Evolutionary conservation across 768 basidiomycete species (phyloP).

Genomic region (Inosperma sp.): DNA sequence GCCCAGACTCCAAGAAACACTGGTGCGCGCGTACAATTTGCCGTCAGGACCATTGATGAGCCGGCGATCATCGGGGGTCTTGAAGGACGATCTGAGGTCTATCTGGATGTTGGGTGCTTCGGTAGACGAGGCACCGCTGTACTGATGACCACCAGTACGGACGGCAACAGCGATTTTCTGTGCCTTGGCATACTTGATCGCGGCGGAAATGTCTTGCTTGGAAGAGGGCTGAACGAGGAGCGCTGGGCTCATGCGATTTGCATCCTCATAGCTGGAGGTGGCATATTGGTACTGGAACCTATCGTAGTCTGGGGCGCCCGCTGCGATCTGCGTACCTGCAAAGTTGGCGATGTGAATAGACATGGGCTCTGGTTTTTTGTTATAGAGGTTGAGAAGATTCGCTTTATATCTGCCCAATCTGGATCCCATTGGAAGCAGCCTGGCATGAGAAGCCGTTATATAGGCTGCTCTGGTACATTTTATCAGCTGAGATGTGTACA

Average conservation of each 20-base stretch:
- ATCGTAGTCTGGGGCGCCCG: not conserved
- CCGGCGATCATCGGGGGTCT: not conserved
- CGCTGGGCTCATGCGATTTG: slow-evolving; percentile 7
- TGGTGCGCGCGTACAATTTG: slow-evolving; percentile 8
- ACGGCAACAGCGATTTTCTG: slow-evolving; percentile 10
- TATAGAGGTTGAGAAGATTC: not conserved
- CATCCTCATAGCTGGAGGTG: slow-evolving; percentile 5
- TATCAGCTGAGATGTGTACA: no score
- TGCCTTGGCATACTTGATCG: slow-evolving; percentile 7
- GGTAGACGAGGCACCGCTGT: slow-evolving; percentile 14
- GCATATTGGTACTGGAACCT: slow-evolving; percentile 10
- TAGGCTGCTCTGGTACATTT: no score
- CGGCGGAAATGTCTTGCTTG: slow-evolving; percentile 8
- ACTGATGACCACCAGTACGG: slow-evolving; percentile 14
- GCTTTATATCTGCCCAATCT: not conserved
- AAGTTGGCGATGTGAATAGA: slow-evolving; percentile 1
- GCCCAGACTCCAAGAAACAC: slow-evolving; percentile 9
- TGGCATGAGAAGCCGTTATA: not conserved
- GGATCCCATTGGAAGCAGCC: not conserved
- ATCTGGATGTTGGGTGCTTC: slow-evolving; percentile 8
- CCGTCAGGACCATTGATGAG: not conserved
- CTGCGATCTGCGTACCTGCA: not conserved
- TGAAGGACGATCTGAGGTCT: slow-evolving; percentile 9
- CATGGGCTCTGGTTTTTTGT: not conserved
- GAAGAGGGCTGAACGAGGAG: slow-evolving; percentile 7